These are phyloP conservation scores for Penicillium sp. DNA, from an alignment of 2,329 filamentous ascomycete species.

Conservation along the genomic window DNA sequence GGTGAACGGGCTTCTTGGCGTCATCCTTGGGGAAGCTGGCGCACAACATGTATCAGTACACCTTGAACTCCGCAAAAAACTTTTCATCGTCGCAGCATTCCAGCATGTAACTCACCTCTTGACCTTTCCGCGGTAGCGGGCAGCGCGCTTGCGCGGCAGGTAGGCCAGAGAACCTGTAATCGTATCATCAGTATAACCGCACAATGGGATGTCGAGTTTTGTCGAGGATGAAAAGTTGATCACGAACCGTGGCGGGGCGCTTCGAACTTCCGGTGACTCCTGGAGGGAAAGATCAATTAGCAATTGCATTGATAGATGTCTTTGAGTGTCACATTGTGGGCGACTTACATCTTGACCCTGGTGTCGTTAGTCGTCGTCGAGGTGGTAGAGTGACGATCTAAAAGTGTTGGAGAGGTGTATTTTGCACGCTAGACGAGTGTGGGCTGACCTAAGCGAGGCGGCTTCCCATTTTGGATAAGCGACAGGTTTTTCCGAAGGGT, in stretches of 20 bases:
- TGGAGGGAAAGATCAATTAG: constrained; percentile 31
- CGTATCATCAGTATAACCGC: constrained; percentile 33
- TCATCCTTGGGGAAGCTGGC: constrained; percentile 99
- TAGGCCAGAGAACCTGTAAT: constrained; percentile 70
- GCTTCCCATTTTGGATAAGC: constrained; percentile 14
- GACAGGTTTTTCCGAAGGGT: constrained; percentile 5
- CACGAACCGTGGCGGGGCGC: constrained; percentile 94
- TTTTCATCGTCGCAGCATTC: constrained; percentile 9
- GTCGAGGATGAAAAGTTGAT: constrained; percentile 63
- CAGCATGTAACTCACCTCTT: constrained; percentile 73
- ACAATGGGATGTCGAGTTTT: constrained; percentile 31
- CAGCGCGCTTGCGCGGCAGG: constrained; percentile 86
- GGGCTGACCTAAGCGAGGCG: constrained; percentile 45
- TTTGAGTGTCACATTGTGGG: constrained; percentile 1
- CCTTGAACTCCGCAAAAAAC: constrained; percentile 12
- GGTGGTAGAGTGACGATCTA: constrained; percentile 43
- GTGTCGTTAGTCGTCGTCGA: constrained; percentile 50
- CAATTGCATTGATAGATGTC: constrained; percentile 17
- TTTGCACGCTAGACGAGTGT: constrained; percentile 45
- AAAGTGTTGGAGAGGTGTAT: constrained; percentile 34
- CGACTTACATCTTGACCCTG: constrained; percentile 50
- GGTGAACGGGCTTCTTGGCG: constrained; percentile 98
- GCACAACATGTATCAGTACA: constrained; percentile 33
- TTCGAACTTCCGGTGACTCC: constrained; percentile 70
- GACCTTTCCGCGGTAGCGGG: constrained; percentile 94